Evolutionary conservation across 164 flowering plant species (phyloP), one percentile per base, ranked within the genome.

Genomic region (Cinnamomum chago): DNA sequence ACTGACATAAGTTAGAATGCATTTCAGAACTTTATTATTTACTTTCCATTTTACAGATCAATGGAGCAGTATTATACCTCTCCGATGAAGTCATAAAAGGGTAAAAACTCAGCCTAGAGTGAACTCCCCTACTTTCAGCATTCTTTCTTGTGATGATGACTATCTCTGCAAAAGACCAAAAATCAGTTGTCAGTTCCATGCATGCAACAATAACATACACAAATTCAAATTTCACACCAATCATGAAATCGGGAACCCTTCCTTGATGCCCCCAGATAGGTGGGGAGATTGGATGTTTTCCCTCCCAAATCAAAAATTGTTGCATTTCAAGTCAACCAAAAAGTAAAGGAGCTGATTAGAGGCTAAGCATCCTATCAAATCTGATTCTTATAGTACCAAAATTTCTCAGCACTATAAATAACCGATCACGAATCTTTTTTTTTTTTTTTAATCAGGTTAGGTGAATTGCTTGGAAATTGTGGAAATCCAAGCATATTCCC

Each of bases 121-220:
- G 60, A 75, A 69, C 72, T 55, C 73, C 15, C 15, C 12, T 17
- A 62, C 65, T 35, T 50, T 35, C 71, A 17, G 64, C 67, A 74
- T 24, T 55, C 33, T 2, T 18, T 33, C 24, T 55, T 33, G n/a
- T 47, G 4, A 64, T 67, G 52, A 62, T 73, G 51, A 50, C 74
- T 74, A 78, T 25, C 58, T 76, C 84, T 79, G 84, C 71, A 70
- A 51, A 73, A 72, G 58, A 40, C 47, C 47, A 40, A 40, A 40
- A 40, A 7, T 40, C 47, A 7, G 47, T 40, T 40, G 11, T 40
- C 47, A 40, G 47, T 35, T 35, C 47, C 47, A 40, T 40, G 47
- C 47, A 40, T 9, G 5, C 47, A 40, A 67, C 47, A 67, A 52
- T 1, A 30, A 75, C 52, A 22, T 64, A 47, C 3, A 9, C 1